phyloP scores from a whole-genome alignment of 2,329 filamentous ascomycete genomes.

The Epichloe sibirici region DNA sequence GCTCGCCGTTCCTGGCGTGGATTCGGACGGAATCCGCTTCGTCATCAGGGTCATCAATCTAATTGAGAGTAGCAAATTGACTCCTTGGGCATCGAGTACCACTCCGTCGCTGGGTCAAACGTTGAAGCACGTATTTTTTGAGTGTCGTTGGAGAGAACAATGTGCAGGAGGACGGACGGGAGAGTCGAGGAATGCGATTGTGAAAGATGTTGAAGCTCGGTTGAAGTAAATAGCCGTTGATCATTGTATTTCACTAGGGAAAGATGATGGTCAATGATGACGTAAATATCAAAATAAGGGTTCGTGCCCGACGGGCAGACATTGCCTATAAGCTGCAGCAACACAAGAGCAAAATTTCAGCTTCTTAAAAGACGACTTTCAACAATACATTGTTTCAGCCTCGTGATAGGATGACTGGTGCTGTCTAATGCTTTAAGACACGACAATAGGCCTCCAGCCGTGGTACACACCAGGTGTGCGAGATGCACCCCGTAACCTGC shows the following conservation, averaged over 20 bases:
- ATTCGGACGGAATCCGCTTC: conserved; percentile 7
- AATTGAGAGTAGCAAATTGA: conserved; percentile 50
- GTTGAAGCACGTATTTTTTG: conserved; percentile 57
- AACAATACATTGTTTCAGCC: background rate
- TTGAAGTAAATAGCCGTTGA: too few relatives aligned
- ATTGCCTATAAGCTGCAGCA: too few relatives aligned
- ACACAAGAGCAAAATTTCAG: too few relatives aligned
- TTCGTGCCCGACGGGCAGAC: too few relatives aligned
- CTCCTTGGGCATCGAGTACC: conserved; percentile 48
- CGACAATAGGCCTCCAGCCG: background rate
- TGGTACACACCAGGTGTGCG: conserved; percentile 3
- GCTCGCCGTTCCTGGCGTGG: conserved; percentile 12
- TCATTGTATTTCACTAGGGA: too few relatives aligned
- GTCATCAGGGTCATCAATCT: conserved; percentile 24
- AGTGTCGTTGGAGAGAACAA: conserved; percentile 53
- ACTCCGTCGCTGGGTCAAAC: conserved; percentile 53
- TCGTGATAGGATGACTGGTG: background rate
- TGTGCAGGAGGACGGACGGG: conserved; percentile 6
- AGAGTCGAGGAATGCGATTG: background rate
- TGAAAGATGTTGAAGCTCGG: background rate
- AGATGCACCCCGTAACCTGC: conserved; percentile 5
- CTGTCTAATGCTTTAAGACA: conserved; percentile 1
- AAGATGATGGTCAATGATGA: too few relatives aligned
- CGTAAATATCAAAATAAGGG: too few relatives aligned
- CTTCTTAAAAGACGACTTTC: background rate